A percentile compares a stretch with the other conserved stretches of the same genome.
Conservation (phyloP, 2,329 filamentous ascomycete species). For the Cytospora schulzeri region DNA sequence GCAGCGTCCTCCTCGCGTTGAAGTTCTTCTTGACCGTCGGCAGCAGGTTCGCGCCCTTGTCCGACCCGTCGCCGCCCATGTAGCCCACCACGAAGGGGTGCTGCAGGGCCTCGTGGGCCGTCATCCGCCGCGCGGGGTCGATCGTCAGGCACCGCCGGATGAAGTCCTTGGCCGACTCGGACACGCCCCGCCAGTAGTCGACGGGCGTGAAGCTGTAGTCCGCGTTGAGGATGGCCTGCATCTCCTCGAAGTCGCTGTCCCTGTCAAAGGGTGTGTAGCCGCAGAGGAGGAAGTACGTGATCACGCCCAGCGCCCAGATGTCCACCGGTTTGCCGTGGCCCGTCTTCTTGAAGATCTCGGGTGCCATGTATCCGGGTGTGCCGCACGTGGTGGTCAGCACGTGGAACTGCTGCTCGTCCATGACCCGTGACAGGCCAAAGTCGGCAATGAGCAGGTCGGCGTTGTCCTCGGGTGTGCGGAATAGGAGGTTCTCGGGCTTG, state of each 20-base stretch:
- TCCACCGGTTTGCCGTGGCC: slow-evolving; percentile 98
- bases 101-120: slow-evolving; percentile 75
- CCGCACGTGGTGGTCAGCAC: slow-evolving; percentile 97
- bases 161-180: slow-evolving; percentile 82
- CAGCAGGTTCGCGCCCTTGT: slow-evolving; percentile 63
- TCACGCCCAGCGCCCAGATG: slow-evolving; percentile 97
- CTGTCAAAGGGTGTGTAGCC: slow-evolving; percentile 98
- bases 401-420: slow-evolving; percentile 99
- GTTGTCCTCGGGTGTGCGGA: slow-evolving; percentile 96
- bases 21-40: slow-evolving; percentile 76
- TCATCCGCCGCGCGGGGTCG: slow-evolving; percentile 85
- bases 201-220: slow-evolving; percentile 94
- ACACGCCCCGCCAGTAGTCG: slow-evolving; percentile 97
- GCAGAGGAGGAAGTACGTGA: slow-evolving; percentile 97
- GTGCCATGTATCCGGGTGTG: slow-evolving; percentile 98
- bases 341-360: slow-evolving; percentile 98
- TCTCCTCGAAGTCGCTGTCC: slow-evolving; percentile 96
- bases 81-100: slow-evolving; percentile 66
- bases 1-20: slow-evolving; percentile 68
- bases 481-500: slow-evolving; percentile 96
- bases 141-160: slow-evolving; percentile 90
- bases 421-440: slow-evolving; percentile 93
- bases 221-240: slow-evolving; percentile 96
- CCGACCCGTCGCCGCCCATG: slow-evolving; percentile 43
- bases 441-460: slow-evolving; percentile 96